These are phyloP conservation scores for Diaporthe velutina DNA, from an alignment of 2,329 filamentous ascomycete species.

Conservation along the genomic window DNA sequence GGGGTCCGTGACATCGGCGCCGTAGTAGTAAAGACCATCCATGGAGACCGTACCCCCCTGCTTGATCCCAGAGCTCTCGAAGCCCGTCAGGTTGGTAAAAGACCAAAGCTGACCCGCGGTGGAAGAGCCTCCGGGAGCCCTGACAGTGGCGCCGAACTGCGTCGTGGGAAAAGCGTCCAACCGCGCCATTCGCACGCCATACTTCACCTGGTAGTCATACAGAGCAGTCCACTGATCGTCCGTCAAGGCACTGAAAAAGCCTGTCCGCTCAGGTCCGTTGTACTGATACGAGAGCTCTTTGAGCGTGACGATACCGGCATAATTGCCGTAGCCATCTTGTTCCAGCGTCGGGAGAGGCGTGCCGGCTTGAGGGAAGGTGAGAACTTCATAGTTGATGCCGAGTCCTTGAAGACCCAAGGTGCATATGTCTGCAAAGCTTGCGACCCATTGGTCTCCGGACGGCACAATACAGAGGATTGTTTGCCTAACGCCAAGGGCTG, in stretches of 20 bases:
- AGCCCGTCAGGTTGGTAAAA: slow-evolving; percentile 1
- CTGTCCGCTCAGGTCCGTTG: slow-evolving; percentile 5
- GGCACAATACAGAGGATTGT: slow-evolving; percentile 19
- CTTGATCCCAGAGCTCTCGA: slow-evolving; percentile 12
- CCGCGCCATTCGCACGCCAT: slow-evolving; percentile 3
- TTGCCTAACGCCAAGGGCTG: not conserved
- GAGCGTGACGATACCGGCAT: not conserved
- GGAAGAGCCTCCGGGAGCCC: slow-evolving; percentile 5
- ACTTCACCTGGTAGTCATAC: slow-evolving; percentile 12
- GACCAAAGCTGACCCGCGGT: not conserved
- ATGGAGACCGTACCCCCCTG: not conserved
- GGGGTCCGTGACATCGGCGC: not conserved
- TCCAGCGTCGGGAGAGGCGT: not conserved
- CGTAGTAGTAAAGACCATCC: slow-evolving; percentile 17
- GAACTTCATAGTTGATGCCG: not conserved
- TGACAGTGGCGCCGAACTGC: slow-evolving; percentile 2
- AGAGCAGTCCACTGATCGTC: slow-evolving; percentile 13
- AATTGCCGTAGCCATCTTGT: slow-evolving; percentile 2
- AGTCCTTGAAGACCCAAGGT: slow-evolving; percentile 6
- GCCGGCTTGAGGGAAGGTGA: slow-evolving; percentile 4
- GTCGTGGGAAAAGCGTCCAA: slow-evolving; percentile 5
- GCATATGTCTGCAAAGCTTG: slow-evolving; percentile 2
- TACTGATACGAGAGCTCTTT: slow-evolving; percentile 15
- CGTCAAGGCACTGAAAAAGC: slow-evolving; percentile 12
- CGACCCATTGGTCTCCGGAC: slow-evolving; percentile 6